These are phyloP conservation scores for Yarrowia divulgata DNA, from an alignment of 805 yeast species.

Conservation along the genomic window DNA sequence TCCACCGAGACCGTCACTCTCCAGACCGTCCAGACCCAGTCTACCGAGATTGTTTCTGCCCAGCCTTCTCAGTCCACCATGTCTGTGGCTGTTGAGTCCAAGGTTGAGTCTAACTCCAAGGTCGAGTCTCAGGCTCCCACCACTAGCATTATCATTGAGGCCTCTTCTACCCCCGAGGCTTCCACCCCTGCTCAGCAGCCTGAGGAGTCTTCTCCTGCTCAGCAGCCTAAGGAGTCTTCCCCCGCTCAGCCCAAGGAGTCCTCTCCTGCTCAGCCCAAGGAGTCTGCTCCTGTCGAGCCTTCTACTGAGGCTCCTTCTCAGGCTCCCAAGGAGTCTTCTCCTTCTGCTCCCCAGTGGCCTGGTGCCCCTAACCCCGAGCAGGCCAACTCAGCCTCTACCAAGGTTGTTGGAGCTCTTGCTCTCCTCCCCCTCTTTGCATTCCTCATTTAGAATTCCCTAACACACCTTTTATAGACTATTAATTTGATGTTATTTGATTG, in stretches of 20 bases:
- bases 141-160: neutral
- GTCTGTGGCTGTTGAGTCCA: constrained; percentile 3
- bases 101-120: neutral
- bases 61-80: constrained; percentile 1
- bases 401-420: constrained; percentile 22
- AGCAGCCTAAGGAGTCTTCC: constrained; percentile 7
- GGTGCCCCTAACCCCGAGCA: constrained; percentile 31
- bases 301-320: neutral
- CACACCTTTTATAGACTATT: constrained; percentile 11
- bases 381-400: constrained; percentile 32
- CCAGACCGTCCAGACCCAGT: constrained; percentile 6
- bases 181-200: constrained; percentile 1
- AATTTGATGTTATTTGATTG: constrained; percentile 1
- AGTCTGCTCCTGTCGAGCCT: neutral
- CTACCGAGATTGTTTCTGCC: neutral
- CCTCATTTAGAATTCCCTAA: constrained; percentile 19
- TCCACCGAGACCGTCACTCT: constrained; percentile 1
- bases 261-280: neutral
- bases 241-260: constrained; percentile 7
- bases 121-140: neutral
- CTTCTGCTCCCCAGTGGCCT: constrained; percentile 10
- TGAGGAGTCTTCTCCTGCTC: neutral
- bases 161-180: neutral
- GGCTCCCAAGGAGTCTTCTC: neutral
- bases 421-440: constrained; percentile 28